Evolutionary conservation across 2,329 filamentous ascomycete species (phyloP), one percentile per base, ranked within the genome.

Genomic region (Pyricularia sp.): DNA sequence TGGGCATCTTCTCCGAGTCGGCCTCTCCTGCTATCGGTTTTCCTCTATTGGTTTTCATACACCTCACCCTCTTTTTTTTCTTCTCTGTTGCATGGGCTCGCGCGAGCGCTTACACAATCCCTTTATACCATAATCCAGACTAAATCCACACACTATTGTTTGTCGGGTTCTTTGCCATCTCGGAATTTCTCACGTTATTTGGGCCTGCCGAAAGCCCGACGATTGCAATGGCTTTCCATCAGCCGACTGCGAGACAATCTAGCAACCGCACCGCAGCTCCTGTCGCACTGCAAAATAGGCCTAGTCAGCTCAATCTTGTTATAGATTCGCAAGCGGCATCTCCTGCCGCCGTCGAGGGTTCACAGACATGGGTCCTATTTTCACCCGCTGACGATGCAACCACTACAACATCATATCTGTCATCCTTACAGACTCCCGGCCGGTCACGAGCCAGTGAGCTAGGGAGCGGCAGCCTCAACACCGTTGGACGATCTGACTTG

Each of bases 331-430:
- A 42, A 23, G 25, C 23, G n/a, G 36, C 33, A 28, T 61, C 58
- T 28, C 58, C 58, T 25, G 23, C 58, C 66, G 74, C 75, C 63
- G 80, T 88, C 70, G 88, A 92, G 71, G 90, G 94, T 72, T 90
- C 92, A 14, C 91, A 95, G 79, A 94, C 97, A 86, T 99, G 95
- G 95, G 91, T 98, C 68, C 88, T 99, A 72, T 99, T 99, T 82
- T 92, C 93, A 9, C 92, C 92, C 1, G 84, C 85, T 10, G 88
- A 89, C 71, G 85, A 84, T 70, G 81, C 83, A 42, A 80, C 80
- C 65, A 86, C 84, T 3, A 90, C 91, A 25, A 85, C 85, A 12
- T 88, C 88, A 5, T 89, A 90, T 71, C 85, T 89, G 68, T 92
- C 88, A 5, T 89, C 94, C 81, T 72, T 86, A 55, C 58, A 17